Evolutionary conservation across 2,329 filamentous ascomycete genomes (phyloP), one percentile per base, ranked within the genome.

Genomic region (Elsinoe batatas): DNA sequence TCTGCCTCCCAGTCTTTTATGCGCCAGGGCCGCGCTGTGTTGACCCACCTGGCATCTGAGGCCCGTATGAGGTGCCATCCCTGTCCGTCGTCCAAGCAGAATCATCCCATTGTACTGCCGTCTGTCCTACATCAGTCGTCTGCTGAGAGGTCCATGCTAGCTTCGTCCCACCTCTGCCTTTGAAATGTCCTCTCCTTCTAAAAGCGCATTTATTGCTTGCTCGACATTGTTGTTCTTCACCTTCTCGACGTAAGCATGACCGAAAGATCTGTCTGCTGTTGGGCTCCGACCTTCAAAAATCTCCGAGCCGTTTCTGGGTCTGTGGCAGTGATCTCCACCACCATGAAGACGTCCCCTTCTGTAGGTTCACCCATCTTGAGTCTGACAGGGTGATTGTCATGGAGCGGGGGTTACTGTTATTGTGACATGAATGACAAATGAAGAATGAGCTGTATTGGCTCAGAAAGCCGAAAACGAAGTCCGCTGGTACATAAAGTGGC

Each of bases 171-270:
- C 58, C 37, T 67, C 63, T 38, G 61, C 57, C 57, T 63, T 58
- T 13, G 38, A 33, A 32, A 68, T 64, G 53, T 67, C 65, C 42
- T 68, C 67, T 20, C 57, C 56, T 50, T 69, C 66, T 18, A 69
- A 57, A 22, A 67, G 58, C 18, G 67, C 64, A 53, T 62, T 63
- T 38, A 64, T 56, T 7, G 65, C 68, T 15, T 57, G 53, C 7
- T 62, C 59, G 38, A 60, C 44, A 57, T 68, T 58, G 56, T 67
- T 66, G 53, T 65, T 61, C 53, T 68, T 68, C 26, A 60, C 64
- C 65, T 67, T 40, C 15, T 32, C 36, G 26, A 3, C 20, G 50
- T n/a, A 15, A 22, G 55, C 22, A 47, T 40, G 35, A 3, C 10
- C 13, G 49, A 6, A 10, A n/a, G 12, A 8, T 12, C 5, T n/a